Conservation (phyloP, 2,329 filamentous ascomycete species). For the Aspergillus fumigatus region DNA sequence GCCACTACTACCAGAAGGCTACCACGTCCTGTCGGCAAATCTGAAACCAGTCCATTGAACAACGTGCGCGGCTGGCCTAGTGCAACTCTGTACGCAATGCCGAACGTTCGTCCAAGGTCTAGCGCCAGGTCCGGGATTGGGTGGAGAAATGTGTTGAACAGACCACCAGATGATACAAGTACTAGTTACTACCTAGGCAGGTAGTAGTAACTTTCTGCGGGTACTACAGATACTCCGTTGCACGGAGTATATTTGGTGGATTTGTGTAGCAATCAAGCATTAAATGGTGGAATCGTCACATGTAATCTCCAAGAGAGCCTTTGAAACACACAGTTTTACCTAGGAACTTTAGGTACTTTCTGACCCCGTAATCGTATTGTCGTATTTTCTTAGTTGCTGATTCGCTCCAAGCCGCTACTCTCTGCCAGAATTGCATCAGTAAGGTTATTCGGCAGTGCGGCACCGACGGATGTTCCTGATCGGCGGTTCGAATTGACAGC, state of each 20-base stretch:
- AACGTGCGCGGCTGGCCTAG: background rate
- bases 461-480: conserved; percentile 8
- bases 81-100: conserved; percentile 10
- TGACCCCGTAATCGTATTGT: background rate
- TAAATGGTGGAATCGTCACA: background rate
- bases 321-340: background rate
- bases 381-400: background rate
- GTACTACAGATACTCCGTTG: no score
- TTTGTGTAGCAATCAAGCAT: background rate
- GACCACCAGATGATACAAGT: background rate
- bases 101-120: conserved; percentile 16
- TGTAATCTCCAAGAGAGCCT: background rate
- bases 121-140: conserved; percentile 3
- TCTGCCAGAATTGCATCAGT: background rate
- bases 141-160: background rate
- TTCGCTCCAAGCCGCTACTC: background rate
- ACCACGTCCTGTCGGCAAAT: conserved; percentile 16
- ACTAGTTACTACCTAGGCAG: no score
- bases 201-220: no score
- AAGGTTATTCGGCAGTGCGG: background rate
- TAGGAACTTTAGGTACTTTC: background rate
- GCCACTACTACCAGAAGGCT: background rate
- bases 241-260: background rate
- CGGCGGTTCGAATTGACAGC: background rate
- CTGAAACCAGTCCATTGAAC: conserved; percentile 17